A percentile compares a stretch with the other conserved stretches of the same genome.
These are phyloP conservation scores for Pistacia integerrima DNA, from an alignment of 345 rosid genomes.

Conservation along the genomic window DNA sequence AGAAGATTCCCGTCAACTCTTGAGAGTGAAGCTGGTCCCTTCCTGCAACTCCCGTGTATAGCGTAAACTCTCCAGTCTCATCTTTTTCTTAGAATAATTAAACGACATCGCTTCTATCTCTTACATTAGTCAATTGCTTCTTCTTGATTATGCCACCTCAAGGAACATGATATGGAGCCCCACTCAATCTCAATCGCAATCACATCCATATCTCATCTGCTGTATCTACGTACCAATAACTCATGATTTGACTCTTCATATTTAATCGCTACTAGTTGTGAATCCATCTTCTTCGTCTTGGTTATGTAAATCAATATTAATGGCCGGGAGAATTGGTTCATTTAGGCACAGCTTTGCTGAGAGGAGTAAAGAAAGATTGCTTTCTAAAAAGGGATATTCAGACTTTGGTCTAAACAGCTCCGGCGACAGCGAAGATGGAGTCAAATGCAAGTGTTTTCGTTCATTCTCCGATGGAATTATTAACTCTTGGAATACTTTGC, in stretches of 20 bases:
- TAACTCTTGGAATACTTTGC: conserved; percentile 39
- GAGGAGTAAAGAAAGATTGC: conserved; percentile 60
- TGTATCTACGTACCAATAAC: background rate
- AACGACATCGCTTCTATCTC: background rate
- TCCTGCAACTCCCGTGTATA: background rate
- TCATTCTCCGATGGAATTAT: conserved; percentile 38
- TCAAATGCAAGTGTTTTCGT: conserved; percentile 45
- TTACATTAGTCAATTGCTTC: background rate
- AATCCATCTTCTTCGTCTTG: background rate
- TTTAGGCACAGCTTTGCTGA: conserved; percentile 43
- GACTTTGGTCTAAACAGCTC: conserved; percentile 51
- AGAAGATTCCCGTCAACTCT: too few species aligned
- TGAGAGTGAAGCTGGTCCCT: background rate
- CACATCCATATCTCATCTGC: background rate
- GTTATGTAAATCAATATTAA: background rate
- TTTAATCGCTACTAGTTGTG: background rate
- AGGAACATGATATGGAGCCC: too few species aligned
- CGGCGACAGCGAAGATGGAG: conserved; percentile 23
- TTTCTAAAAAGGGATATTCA: conserved; percentile 45
- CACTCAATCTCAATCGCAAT: too few species aligned
- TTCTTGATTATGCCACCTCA: too few species aligned
- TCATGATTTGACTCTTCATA: too few species aligned
- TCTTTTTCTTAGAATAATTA: background rate
- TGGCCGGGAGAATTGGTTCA: conserved; percentile 46
- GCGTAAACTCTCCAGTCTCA: too few species aligned